Base-by-base conservation (phyloP, 805 yeast species). In the Ogataea corticis region DNA sequence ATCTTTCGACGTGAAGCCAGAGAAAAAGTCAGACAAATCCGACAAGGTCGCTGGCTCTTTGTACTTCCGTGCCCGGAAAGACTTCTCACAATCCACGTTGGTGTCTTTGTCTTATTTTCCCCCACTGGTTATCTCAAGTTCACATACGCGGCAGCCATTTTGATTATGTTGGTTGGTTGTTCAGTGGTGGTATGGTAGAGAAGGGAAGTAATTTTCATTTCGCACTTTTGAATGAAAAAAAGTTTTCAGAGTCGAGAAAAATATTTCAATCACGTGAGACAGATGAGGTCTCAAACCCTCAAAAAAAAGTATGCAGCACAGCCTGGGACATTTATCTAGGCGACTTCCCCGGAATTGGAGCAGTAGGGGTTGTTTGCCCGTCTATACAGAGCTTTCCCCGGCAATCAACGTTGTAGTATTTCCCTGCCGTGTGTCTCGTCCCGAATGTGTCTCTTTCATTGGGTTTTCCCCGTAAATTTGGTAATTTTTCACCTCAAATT, bases 61-160 rank as follows among this genome's bases (percentile, higher is more conserved):
- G 7, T 11, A 33, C 36, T 41, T 33, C 44, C 38, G 36, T 18
- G 35, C 33, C 38, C 36, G 36, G 44, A 41, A 33, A 15, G 44
- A 37, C 40, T 37, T 37, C 40, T 37, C 32, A 27, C 38, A 27
- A 21, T 21, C 25, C 25, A 21, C 25, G 25, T 21, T 21, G 25
- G 25, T 21, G 25, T 21, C 25, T 21, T 21, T 9, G 25, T 37
- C 15, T 25, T 25, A n/a, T 12, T 13, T 25, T 30, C 40, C 32
- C 40, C 21, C 5, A 18, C 18, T 31, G 16, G 25, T n/a, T 40
- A 21, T 25, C 35, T 41, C 23, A 38, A 27, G 35, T 49, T 45
- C 41, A 56, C 61, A 55, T 56, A 56, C 61, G 59, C 56, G 54
- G 64, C 58, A 56, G 61, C 62, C 65, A 61, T 61, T 51, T 38